phyloP scores from a whole-genome alignment of 805 yeast genomes.

The Candida incommunis region DNA sequence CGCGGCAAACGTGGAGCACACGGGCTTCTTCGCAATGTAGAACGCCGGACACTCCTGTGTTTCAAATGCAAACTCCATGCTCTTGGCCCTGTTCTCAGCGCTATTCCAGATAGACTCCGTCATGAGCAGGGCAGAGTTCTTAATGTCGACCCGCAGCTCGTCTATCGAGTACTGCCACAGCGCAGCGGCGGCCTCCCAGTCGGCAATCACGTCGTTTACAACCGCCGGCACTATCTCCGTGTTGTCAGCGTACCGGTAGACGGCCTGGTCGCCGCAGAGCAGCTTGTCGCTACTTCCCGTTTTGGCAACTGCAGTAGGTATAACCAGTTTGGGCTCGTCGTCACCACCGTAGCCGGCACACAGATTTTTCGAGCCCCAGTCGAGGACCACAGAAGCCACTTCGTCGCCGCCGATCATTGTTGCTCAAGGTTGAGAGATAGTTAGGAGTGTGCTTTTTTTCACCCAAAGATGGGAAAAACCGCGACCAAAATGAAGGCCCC shows the following conservation, averaged over 20 bases:
- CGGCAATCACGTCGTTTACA: conserved; percentile 22
- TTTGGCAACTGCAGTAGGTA: conserved; percentile 8
- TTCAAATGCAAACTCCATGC: conserved; percentile 63
- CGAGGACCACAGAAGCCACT: conserved; percentile 79
- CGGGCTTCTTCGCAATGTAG: conserved; percentile 69
- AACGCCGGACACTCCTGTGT: conserved; percentile 62
- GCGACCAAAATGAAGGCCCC: too few species aligned
- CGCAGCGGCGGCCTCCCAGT: conserved; percentile 77
- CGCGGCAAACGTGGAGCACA: conserved; percentile 76
- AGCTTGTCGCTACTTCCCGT: conserved; percentile 4
- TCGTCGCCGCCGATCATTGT: conserved; percentile 38
- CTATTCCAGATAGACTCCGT: conserved; percentile 87
- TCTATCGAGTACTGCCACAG: conserved; percentile 56
- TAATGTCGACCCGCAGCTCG: conserved; percentile 36
- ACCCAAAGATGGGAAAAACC: too few species aligned
- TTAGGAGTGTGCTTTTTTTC: too few species aligned
- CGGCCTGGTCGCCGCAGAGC: conserved; percentile 5
- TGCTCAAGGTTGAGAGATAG: not conserved
- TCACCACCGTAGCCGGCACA: conserved; percentile 89
- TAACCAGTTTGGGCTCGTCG: conserved; percentile 63
- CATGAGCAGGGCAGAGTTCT: conserved; percentile 60
- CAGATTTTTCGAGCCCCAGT: conserved; percentile 77
- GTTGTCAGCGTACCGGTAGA: conserved; percentile 7
- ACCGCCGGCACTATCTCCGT: conserved; percentile 15
- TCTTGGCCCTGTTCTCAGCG: conserved; percentile 45